Base-by-base conservation (phyloP, 257 asterid species). In the Solanum lycopersicoides region DNA sequence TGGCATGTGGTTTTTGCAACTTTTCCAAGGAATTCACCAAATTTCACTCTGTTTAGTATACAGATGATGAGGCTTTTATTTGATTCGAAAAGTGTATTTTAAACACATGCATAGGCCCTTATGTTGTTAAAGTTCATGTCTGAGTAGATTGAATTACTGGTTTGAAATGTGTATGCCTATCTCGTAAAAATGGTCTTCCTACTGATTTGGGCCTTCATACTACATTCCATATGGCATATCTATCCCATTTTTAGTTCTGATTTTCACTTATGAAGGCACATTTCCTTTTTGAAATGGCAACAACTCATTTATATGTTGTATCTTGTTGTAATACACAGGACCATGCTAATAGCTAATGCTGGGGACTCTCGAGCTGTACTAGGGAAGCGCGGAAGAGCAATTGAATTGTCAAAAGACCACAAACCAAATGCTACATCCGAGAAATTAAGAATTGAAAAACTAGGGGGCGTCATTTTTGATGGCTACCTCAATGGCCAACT, bases 331-430 rank as follows among this genome's bases (percentile, higher is more conserved):
- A 65, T 76, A 50, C 50, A 80, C 92, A 95, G 97, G 94, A 94
- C 91, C 15, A 82, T 95, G 95, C 88, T 92, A 83, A 92, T 94
- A 47, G 98, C 98, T 28, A 96, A 96, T 87, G 98, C 96, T 23
- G 98, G 99, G 80, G 97, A 96, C 90, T 95, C 98, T 12, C 94
- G 98, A 86, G 98, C 98, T 8, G 97, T 96, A 28, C 93, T 95
- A 14, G 98, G 98, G 15, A 95, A 93, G 89, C 86, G 98, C 85
- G 98, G 98, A 87, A 91, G 96, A 89, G 98, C 96, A 25, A 89
- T 95, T 28, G 98, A 95, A 86, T 23, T 96, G 34, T 94, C 99
- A 3, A 96, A 92, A 89, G 98, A 96, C 75, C 98, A 96, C 92
- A 95, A 95, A 87, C 99, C 97, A 8, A 94, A 93, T 66, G 91